phyloP scores from a whole-genome alignment of 2,329 filamentous ascomycete genomes.

The Westerdykella sp. region DNA sequence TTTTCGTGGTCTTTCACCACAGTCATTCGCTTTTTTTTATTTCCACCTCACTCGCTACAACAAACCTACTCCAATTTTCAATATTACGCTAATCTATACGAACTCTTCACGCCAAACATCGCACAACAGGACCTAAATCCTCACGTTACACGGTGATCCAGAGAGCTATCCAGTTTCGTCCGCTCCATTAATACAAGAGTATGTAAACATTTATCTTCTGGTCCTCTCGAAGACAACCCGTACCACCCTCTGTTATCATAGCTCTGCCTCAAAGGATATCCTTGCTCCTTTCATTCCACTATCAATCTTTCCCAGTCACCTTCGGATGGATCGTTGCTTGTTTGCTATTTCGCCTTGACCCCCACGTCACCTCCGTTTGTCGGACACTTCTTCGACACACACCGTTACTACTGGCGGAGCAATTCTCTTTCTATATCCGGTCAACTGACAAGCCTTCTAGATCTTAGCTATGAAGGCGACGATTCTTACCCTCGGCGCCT shows the following conservation, averaged over 20 bases:
- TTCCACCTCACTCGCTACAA: background rate
- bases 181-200: constrained; percentile 1
- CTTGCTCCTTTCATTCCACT: no score
- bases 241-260: no score
- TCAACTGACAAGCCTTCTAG: constrained; percentile 6
- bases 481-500: constrained; percentile 23
- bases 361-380: no score
- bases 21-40: constrained; percentile 22
- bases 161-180: constrained; percentile 9
- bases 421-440: background rate
- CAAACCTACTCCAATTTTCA: background rate
- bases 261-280: no score
- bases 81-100: constrained; percentile 3
- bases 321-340: no score
- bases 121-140: constrained; percentile 1
- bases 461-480: constrained; percentile 25
- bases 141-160: background rate
- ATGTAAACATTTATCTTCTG: background rate
- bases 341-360: no score
- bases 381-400: no score
- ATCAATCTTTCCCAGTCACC: no score
- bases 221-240: no score
- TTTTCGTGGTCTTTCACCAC: constrained; percentile 13
- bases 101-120: constrained; percentile 1
- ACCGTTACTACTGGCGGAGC: no score